Evolutionary conservation across 176 grass and related monocot species (phyloP).

Genomic region (Eleusine indica): DNA sequence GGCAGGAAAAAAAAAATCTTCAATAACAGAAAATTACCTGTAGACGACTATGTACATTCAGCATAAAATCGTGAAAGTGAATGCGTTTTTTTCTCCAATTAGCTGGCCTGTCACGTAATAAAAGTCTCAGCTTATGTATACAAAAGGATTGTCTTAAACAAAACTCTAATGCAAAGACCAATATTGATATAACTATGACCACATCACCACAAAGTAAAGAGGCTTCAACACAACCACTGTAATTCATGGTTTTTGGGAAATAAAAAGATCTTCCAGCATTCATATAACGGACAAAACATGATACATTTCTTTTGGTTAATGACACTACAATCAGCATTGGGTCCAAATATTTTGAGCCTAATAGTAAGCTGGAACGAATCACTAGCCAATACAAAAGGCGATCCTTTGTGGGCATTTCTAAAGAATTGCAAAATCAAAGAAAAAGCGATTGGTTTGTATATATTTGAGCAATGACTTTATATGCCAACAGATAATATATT

Average conservation of each 20-base stretch:
- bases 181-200: slow-evolving; percentile 15
- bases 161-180: not conserved
- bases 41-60: slow-evolving; percentile 88
- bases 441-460: not conserved
- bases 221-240: not conserved
- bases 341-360: not conserved
- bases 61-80: slow-evolving; percentile 98
- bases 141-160: not conserved
- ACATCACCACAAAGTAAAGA: not conserved
- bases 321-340: not conserved
- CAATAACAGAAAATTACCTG: slow-evolving; percentile 56
- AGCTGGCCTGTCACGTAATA: slow-evolving; percentile 62
- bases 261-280: not conserved
- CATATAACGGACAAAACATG: slow-evolving; percentile 16
- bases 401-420: not conserved
- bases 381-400: not conserved
- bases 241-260: not conserved
- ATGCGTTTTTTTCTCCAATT: slow-evolving; percentile 97
- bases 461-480: too few relatives aligned
- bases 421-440: not conserved
- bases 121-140: not conserved
- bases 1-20: not conserved
- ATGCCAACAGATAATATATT: slow-evolving; percentile 13
- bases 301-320: slow-evolving; percentile 13
- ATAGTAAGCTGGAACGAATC: not conserved